Evolutionary conservation across 2,329 filamentous ascomycete species (phyloP), one percentile per base, ranked within the genome.

Genomic region (Salinomyces thailandicus): DNA sequence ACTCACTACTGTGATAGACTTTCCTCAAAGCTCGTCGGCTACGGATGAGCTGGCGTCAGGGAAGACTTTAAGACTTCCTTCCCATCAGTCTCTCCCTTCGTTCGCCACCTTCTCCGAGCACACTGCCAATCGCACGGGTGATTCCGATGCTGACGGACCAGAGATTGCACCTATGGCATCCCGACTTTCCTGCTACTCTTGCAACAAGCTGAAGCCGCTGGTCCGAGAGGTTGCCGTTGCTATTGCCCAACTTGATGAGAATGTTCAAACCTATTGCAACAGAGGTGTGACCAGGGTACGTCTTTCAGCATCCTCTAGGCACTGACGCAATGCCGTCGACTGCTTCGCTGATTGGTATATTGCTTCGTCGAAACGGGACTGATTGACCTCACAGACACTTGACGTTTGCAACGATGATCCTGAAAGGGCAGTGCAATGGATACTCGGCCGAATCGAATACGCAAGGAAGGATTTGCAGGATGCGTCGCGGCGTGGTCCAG

Each of bases 31-130:
- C 16, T 6, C 20, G 6, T 19, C 19, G 13, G 18, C 28, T 13
- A 18, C 28, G 7, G 18, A 18, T 20, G 17, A 26, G 9, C 18
- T 16, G 11, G 7, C 12, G 4, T 16, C 16, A 16, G 14, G 13
- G 8, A 27, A 11, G 29, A 22, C 13, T 13, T 8, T 27, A 15
- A 18, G 17, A 17, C 11, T 18, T 14, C n/a, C 29, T 11, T 6
- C 20, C 6, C 47, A 19, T 35, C 41, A 46, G 11, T 46, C 42
- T 9, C 40, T 55, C 17, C 50, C 51, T 3, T 50, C 52, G 2
- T 52, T 55, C 31, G 46, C 51, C 14, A 35, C 43, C 1, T 40
- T 55, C 24, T 37, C 46, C 18, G 40, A 49, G 20, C 48, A 49
- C 16, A 29, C 44, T 17, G 28, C 44, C 13, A 44, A 13, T 16